Evolutionary conservation across 1,139 yeast species (phyloP), one percentile per base, ranked within the genome.

Genomic region (Geotrichum citri-aurantii): DNA sequence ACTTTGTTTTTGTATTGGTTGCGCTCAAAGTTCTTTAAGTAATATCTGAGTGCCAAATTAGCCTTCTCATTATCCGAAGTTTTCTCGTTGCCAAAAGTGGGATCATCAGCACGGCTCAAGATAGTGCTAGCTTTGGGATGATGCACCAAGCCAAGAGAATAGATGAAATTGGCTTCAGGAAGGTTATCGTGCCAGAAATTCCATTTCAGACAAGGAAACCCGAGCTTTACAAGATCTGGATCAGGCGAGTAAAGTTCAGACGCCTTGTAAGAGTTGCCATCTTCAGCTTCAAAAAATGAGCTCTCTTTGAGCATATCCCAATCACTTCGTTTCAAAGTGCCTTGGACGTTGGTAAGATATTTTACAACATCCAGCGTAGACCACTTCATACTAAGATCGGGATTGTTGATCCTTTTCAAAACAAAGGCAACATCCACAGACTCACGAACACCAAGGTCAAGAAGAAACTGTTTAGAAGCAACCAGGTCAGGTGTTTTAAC

Each of bases 361-460:
- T 67, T 66, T 29, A 75, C 68, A 29, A 76, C 70, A 54, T 75
- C 78, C 27, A 59, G 63, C 2, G 74, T 69, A 1, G 74, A 66
- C 77, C 79, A 75, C 31, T 69, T 65, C 14, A 74, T 55, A 1
- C 58, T 56, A 10, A 66, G 66, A 31, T 63, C 66, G 0, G 70
- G 66, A 48, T 63, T 63, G 50, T 72, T 70, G 19, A 76, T 59
- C 10, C 71, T 66, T 33, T 72, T 66, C 57, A 75, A 64, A 10
- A 76, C 77, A 59, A 72, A 69, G n/a, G 69, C 69, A 69, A 75
- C 71, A 57, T 75, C 77, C 12, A 75, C 73, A 1, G 78, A 73
- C 61, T 71, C 73, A 37, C 79, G 69, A 27, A 75, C 65, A 0
- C 77, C 77, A 4, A 75, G 57, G 12, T 64, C 65, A 14, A 66